Conservation (phyloP, 768 basidiomycete genomes). For the Boletus rex-veris region DNA sequence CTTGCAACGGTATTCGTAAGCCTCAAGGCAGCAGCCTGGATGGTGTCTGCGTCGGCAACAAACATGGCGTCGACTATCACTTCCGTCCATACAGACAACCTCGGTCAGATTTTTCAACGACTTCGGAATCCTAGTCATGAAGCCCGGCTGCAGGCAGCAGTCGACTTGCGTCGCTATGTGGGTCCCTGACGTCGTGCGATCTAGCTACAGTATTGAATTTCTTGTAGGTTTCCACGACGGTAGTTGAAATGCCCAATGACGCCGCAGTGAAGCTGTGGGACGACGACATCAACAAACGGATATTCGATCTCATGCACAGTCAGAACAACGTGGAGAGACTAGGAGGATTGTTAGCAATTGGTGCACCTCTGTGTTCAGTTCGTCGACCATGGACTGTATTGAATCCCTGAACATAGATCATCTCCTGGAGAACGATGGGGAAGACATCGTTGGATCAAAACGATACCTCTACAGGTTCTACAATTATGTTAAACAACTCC, state of each 20-base stretch:
- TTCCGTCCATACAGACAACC: slow-evolving; percentile 55
- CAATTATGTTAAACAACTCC: slow-evolving; percentile 90
- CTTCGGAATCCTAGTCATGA: slow-evolving; percentile 65
- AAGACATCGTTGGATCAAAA: slow-evolving; percentile 79
- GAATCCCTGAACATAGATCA: slow-evolving; percentile 44
- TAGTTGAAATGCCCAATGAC: slow-evolving; percentile 80
- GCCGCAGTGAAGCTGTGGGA: slow-evolving; percentile 82
- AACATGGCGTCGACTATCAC: slow-evolving; percentile 62
- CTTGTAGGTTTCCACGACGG: slow-evolving; percentile 62
- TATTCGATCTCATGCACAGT: slow-evolving; percentile 84
- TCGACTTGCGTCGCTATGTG: slow-evolving; percentile 74
- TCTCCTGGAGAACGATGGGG: slow-evolving; percentile 71
- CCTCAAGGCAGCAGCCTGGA: slow-evolving; percentile 2
- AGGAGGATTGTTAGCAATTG: slow-evolving; percentile 85
- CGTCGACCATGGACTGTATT: slow-evolving; percentile 5
- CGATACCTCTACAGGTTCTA: slow-evolving; percentile 81
- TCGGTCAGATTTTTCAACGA: slow-evolving; percentile 63
- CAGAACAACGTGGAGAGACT: slow-evolving; percentile 75
- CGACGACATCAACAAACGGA: slow-evolving; percentile 70
- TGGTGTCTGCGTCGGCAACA: slow-evolving; percentile 12
- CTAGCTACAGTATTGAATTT: slow-evolving; percentile 5
- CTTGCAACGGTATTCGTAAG: slow-evolving; percentile 3
- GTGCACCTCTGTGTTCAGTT: slow-evolving; percentile 38
- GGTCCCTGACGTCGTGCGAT: slow-evolving; percentile 26
- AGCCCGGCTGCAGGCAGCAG: slow-evolving; percentile 61